Evolutionary conservation across 305 asterid genomes (phyloP).

Genomic region (Fraxinus sp.): DNA sequence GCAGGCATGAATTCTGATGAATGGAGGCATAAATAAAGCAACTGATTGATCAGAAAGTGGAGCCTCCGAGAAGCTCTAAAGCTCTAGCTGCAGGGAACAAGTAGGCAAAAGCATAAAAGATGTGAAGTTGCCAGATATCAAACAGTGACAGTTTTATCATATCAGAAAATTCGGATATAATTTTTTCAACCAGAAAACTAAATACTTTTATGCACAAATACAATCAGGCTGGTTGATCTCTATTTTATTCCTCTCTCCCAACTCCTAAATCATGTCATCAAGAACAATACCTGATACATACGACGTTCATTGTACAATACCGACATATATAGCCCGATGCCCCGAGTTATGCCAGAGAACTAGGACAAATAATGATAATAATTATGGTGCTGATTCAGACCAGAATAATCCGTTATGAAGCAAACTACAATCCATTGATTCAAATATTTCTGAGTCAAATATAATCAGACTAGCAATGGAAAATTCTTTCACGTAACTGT

Average conservation of each 20-base stretch:
- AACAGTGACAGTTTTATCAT: background rate
- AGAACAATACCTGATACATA: background rate
- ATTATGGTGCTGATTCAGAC: background rate
- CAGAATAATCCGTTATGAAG: background rate
- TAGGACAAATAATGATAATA: background rate
- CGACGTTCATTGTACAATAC: background rate
- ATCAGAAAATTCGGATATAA: background rate
- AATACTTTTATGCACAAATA: background rate
- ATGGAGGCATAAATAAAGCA: background rate
- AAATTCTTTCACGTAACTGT: background rate
- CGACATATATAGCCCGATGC: background rate
- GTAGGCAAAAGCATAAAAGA: background rate
- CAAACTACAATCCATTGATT: background rate
- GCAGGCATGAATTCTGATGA: background rate
- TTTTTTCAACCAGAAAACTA: background rate
- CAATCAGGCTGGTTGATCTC: background rate
- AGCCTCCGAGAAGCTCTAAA: conserved; percentile 4
- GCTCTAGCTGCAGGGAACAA: background rate
- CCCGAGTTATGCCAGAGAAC: background rate
- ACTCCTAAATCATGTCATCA: background rate
- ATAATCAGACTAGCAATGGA: background rate
- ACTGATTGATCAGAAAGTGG: background rate
- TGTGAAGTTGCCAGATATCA: conserved; percentile 6
- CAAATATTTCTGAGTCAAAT: background rate
- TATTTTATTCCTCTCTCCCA: background rate